Conservation (phyloP, 208 protist genomes). For the Leishmania major region DNA sequence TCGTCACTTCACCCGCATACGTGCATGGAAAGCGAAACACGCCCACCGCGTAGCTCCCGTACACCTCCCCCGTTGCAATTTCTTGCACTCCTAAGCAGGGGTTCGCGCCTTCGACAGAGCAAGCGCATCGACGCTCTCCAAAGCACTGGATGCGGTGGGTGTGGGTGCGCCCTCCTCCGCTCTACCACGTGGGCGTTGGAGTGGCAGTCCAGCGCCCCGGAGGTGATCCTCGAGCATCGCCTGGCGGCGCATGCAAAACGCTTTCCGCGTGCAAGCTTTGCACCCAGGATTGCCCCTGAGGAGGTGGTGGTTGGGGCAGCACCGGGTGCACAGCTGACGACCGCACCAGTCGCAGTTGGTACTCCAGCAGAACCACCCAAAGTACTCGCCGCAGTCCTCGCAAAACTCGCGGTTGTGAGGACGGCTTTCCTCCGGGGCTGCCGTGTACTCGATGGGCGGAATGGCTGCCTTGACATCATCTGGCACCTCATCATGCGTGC, state of each 20-base stretch:
- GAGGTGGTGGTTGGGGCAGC: slow-evolving; percentile 72
- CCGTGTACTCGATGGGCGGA: slow-evolving; percentile 68
- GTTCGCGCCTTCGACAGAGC: neutral
- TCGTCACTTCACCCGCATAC: neutral
- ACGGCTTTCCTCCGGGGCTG: slow-evolving; percentile 33
- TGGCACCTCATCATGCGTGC: slow-evolving; percentile 67
- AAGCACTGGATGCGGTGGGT: neutral
- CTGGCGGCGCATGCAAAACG: slow-evolving; percentile 37
- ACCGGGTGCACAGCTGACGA: slow-evolving; percentile 68
- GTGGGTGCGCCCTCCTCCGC: neutral
- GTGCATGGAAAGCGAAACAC: neutral
- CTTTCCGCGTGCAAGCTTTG: slow-evolving; percentile 58
- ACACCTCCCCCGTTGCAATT: neutral
- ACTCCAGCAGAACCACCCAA: slow-evolving; percentile 62
- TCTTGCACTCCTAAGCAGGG: neutral
- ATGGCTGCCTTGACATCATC: slow-evolving; percentile 72
- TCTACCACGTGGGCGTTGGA: neutral
- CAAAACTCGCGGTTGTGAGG: slow-evolving; percentile 48
- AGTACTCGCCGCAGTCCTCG: slow-evolving; percentile 62
- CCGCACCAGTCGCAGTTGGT: slow-evolving; percentile 90
- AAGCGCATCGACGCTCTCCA: neutral
- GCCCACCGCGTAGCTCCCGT: neutral
- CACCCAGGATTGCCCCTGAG: slow-evolving; percentile 73
- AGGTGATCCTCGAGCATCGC: slow-evolving; percentile 36
- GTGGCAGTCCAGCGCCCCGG: slow-evolving; percentile 8